Evolutionary conservation across 441 rosid genomes (phyloP).

Genomic region (Erodium texanum): DNA sequence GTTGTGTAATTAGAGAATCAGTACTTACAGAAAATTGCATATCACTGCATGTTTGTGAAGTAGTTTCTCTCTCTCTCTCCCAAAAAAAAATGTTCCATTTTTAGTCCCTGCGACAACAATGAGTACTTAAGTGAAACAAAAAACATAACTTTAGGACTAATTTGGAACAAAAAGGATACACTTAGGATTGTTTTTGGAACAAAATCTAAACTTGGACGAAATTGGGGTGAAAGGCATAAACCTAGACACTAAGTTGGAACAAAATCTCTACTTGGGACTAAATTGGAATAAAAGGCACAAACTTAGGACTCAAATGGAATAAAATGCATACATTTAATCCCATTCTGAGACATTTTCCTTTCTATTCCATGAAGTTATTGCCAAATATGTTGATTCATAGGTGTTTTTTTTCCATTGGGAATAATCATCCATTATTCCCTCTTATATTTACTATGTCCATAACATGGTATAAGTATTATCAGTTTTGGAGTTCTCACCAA

Average conservation of each 20-base stretch:
- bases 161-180: background rate
- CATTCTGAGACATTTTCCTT: too few relatives aligned
- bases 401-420: background rate
- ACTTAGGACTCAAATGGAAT: background rate
- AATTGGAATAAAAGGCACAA: background rate
- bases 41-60: background rate
- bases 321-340: background rate
- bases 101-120: background rate
- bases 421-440: background rate
- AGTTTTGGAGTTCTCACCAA: background rate
- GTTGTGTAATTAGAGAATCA: background rate
- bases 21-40: background rate
- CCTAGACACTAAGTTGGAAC: background rate
- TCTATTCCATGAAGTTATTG: background rate
- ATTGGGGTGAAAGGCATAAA: too few relatives aligned
- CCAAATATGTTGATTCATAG: background rate
- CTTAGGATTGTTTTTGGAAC: background rate
- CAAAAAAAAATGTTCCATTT: background rate
- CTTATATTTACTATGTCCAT: background rate
- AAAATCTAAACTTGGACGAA: too few relatives aligned
- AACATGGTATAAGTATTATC: background rate
- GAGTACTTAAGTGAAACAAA: too few relatives aligned
- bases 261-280: background rate
- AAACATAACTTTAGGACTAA: background rate
- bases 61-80: background rate